A percentile compares a stretch with the other conserved stretches of the same genome.
These are phyloP conservation scores for Eutrema heterophyllum DNA, from an alignment of 345 rosid genomes.

Conservation along the genomic window DNA sequence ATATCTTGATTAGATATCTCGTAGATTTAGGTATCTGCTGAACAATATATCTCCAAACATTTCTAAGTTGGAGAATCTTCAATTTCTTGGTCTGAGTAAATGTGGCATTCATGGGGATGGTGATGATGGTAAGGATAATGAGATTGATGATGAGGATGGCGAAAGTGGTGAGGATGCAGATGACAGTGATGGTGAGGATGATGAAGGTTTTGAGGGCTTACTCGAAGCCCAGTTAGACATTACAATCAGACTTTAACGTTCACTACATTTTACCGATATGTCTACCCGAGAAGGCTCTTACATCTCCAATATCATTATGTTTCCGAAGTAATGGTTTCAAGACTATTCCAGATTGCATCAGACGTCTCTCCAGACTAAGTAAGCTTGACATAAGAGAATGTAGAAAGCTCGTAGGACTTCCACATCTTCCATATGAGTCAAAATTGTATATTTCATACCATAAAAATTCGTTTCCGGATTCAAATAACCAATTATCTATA, in stretches of 20 bases:
- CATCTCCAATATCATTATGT: neutral
- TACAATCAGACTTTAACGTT: neutral
- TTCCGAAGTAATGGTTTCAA: neutral
- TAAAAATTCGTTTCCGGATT: neutral
- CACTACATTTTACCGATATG: neutral
- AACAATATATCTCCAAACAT: neutral
- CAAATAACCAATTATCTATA: neutral
- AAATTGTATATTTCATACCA: neutral
- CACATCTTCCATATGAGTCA: neutral
- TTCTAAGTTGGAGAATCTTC: conserved; percentile 3
- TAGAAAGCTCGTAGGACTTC: neutral
- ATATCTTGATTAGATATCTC: too few relatives aligned
- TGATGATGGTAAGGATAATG: neutral
- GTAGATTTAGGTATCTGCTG: too few relatives aligned
- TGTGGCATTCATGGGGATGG: neutral
- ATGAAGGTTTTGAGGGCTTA: neutral
- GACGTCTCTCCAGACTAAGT: neutral
- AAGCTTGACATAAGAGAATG: neutral
- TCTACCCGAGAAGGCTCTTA: neutral
- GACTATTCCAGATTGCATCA: conserved; percentile 1
- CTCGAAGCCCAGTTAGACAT: neutral
- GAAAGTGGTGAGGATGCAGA: neutral
- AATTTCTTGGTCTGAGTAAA: neutral
- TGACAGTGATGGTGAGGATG: neutral
- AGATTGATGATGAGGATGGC: neutral